These are phyloP conservation scores for Agrostemma githago DNA, from an alignment of 148 eudicot species.

Conservation along the genomic window DNA sequence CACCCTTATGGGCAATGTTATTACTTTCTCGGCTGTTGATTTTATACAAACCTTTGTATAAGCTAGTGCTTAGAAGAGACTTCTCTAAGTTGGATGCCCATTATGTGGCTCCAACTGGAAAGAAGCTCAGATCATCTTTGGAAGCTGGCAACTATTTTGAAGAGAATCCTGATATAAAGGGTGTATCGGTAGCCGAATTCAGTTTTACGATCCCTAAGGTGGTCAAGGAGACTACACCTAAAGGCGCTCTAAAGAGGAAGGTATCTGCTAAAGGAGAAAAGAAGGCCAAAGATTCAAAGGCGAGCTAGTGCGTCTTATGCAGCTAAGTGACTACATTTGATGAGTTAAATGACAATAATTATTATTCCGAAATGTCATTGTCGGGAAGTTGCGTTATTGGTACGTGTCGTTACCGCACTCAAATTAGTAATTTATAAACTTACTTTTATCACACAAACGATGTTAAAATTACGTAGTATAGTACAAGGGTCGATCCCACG, in stretches of 20 bases:
- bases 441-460: no score
- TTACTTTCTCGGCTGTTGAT: no score
- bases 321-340: not conserved
- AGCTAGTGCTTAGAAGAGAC: constrained; percentile 55
- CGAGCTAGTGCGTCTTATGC: constrained; percentile 22
- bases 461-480: no score
- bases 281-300: constrained; percentile 29
- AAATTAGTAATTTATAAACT: no score
- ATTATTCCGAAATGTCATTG: no score
- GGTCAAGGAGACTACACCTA: constrained; percentile 54
- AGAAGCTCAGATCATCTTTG: constrained; percentile 37
- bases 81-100: constrained; percentile 61
- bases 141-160: constrained; percentile 41
- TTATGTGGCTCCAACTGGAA: constrained; percentile 55
- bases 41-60: not conserved
- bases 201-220: constrained; percentile 57
- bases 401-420: no score
- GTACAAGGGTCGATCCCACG: no score
- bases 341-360: no score
- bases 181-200: constrained; percentile 36
- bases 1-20: no score
- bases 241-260: constrained; percentile 31
- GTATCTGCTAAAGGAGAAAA: constrained; percentile 24
- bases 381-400: no score
- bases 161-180: constrained; percentile 31